Evolutionary conservation across 1,284 basidiomycete genomes (phyloP).

Genomic region (Apiotrichum laibachii): DNA sequence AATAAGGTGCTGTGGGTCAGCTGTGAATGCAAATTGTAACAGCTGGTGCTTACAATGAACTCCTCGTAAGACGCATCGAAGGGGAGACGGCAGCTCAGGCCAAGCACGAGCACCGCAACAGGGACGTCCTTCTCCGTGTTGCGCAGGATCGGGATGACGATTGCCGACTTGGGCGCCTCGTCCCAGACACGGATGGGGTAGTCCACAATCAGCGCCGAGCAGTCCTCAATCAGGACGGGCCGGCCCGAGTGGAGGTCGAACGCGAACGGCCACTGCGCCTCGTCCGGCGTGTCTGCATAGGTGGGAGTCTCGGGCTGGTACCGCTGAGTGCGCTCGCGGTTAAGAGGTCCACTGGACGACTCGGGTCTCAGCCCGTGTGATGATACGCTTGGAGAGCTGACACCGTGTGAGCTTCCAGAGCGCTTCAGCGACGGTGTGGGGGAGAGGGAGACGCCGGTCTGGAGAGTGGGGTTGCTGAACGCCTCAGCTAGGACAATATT

Average conservation of each 20-base stretch:
- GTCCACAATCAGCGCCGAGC: slow-evolving; percentile 33
- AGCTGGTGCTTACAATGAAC: slow-evolving; percentile 31
- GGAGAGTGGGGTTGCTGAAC: slow-evolving; percentile 3
- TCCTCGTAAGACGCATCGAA: slow-evolving; percentile 49
- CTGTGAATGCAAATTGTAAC: slow-evolving; percentile 5
- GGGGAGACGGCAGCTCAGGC: slow-evolving; percentile 45
- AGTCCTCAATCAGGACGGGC: slow-evolving; percentile 46
- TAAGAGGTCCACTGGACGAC: too few species aligned
- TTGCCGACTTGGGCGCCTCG: slow-evolving; percentile 44
- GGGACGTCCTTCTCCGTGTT: slow-evolving; percentile 44
- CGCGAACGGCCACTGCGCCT: slow-evolving; percentile 38
- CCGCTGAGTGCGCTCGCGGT: too few species aligned
- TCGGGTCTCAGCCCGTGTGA: too few species aligned
- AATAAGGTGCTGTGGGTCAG: slow-evolving; percentile 11
- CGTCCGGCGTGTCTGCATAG: neutral
- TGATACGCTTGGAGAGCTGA: too few species aligned
- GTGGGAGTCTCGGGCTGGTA: too few species aligned
- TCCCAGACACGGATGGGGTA: slow-evolving; percentile 48
- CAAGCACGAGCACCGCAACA: slow-evolving; percentile 47
- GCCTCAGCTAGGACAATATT: slow-evolving; percentile 13
- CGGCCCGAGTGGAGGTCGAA: slow-evolving; percentile 36
- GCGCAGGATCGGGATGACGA: slow-evolving; percentile 49
- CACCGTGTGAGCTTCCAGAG: too few species aligned
- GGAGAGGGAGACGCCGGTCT: neutral
- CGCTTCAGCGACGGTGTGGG: too few species aligned